A percentile compares a stretch with the other conserved stretches of the same genome.
Evolutionary conservation across 495 filamentous ascomycete genomes (phyloP).

Genomic region (Lentithecium fluviatile): DNA sequence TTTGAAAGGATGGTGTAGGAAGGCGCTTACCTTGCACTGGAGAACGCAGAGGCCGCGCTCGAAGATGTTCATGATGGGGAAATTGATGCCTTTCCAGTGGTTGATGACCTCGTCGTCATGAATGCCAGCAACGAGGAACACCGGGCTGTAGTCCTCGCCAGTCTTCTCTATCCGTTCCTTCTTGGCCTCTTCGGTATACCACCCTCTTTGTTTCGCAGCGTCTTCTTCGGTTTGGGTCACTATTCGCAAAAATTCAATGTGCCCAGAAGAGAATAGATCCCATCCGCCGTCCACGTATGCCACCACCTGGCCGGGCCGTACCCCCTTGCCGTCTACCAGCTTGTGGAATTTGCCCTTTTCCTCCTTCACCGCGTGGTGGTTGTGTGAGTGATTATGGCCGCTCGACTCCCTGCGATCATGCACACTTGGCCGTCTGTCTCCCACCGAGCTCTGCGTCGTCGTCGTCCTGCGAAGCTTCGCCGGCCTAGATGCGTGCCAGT

Average conservation of each 20-base stretch:
- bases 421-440: neutral
- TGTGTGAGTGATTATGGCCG: constrained; percentile 9
- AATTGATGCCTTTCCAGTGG: constrained; percentile 92
- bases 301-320: constrained; percentile 73
- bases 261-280: constrained; percentile 93
- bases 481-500: constrained; percentile 61
- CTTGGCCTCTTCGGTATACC: constrained; percentile 65
- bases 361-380: constrained; percentile 29
- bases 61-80: constrained; percentile 99
- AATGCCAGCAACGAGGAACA: constrained; percentile 84
- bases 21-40: constrained; percentile 73
- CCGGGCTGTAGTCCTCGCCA: constrained; percentile 71
- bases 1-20: neutral
- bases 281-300: constrained; percentile 97
- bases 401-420: neutral
- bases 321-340: constrained; percentile 64
- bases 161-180: constrained; percentile 59
- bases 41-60: constrained; percentile 94
- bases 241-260: constrained; percentile 86
- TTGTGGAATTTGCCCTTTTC: constrained; percentile 52
- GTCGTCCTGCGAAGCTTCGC: constrained; percentile 50
- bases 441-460: neutral
- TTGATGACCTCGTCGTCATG: constrained; percentile 96
- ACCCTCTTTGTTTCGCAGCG: constrained; percentile 62
- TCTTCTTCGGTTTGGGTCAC: constrained; percentile 70